Conservation (phyloP, 2,329 filamentous ascomycete genomes). For the Talaromyces sp. region DNA sequence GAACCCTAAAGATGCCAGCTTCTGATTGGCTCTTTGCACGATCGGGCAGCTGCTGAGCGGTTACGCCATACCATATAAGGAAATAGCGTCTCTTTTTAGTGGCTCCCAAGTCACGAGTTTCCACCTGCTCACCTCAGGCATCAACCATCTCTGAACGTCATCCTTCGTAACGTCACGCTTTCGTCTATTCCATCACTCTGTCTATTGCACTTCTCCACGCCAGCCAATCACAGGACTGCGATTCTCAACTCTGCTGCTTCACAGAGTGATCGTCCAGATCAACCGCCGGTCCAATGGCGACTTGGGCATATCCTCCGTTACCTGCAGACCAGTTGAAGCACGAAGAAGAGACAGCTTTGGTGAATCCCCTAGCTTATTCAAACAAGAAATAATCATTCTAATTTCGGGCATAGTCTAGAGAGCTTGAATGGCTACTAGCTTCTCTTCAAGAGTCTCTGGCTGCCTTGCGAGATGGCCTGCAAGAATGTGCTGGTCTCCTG, state of each 20-base stretch:
- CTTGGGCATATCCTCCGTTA: constrained; percentile 57
- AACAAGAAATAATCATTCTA: background rate
- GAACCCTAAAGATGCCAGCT: background rate
- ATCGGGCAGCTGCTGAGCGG: background rate
- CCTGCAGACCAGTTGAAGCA: constrained; percentile 45
- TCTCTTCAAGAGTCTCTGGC: constrained; percentile 58
- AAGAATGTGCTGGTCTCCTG: constrained; percentile 83
- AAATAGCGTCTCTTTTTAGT: too few relatives aligned
- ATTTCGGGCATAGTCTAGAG: constrained; percentile 42
- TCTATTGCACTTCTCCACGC: background rate
- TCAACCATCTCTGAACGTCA: constrained; percentile 9
- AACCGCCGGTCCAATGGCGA: constrained; percentile 47
- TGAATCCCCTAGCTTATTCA: constrained; percentile 25
- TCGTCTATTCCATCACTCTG: background rate
- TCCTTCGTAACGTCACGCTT: constrained; percentile 7
- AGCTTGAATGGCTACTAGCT: constrained; percentile 60
- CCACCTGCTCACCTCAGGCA: background rate
- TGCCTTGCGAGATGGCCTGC: constrained; percentile 64
- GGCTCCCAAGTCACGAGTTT: background rate
- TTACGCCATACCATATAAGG: background rate
- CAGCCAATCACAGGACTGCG: background rate
- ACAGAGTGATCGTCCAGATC: background rate
- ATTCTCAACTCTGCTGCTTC: background rate
- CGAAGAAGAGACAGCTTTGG: constrained; percentile 51
- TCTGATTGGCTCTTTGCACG: background rate